Evolutionary conservation across 2,329 filamentous ascomycete genomes (phyloP), one percentile per base, ranked within the genome.

Genomic region (Raffaelea ambrosiae): DNA sequence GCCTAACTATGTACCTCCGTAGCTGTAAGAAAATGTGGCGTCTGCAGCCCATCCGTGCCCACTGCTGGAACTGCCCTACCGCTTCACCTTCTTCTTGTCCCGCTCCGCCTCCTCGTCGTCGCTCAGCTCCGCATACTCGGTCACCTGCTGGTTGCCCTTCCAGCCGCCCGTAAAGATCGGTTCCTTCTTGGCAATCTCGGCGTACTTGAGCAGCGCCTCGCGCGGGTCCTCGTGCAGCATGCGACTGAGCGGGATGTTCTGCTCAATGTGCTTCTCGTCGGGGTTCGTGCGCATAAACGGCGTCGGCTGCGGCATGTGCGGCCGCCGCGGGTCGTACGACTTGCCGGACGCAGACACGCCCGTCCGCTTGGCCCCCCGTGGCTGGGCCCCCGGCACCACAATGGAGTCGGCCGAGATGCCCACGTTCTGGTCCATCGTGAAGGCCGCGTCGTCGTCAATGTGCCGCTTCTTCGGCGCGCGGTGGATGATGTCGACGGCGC

Each of bases 181-280:
- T 62, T 97, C 90, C 62, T 88, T 91, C 66, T 95, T 82, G 13
- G 90, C 89, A 61, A 94, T 84, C 48, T 95, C 88, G 35, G 89
- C 91, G 71, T 97, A 98, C 69, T 94, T 96, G 51, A 98, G 69
- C 60, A 98, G 69, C 41, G 93, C 93, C 66, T 95, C 93, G 54
- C 93, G 75, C 0, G 93, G 93, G 69, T 98, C 93, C 64, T 98
- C 93, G 65, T 98, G 90, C 43, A 95, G 76, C 88, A 98, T 95
- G 53, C 81, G 83, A 53, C 88, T 91, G 13, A 97, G 75, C 23
- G 90, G 88, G 46, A 97, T 95, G 55, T 86, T 87, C 61, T 91
- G 81, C 57, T 83, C 84, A 52, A 98, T 88, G 62, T 94, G 88
- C 59, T 85, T 84, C 63, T 91, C 86, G 63, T 97, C 90, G 0